Evolutionary conservation across 192 early-diverging fungal species (phyloP).

Genomic region (Powellomyces hirtus): DNA sequence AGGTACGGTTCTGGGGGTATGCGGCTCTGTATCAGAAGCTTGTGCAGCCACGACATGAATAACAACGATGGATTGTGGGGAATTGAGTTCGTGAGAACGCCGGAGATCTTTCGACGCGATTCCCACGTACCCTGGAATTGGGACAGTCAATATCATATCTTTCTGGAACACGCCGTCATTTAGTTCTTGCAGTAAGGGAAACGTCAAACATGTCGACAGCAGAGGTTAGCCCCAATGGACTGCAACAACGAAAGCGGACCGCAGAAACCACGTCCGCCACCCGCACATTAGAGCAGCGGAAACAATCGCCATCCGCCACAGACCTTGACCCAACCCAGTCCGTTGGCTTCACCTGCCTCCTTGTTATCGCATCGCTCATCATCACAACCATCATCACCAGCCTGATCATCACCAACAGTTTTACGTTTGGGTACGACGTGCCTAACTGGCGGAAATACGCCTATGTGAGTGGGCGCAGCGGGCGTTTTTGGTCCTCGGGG

Average conservation of each 20-base stretch:
- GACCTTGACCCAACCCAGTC: neutral
- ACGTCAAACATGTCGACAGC: no score
- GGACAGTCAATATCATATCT: no score
- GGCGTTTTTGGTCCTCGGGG: neutral
- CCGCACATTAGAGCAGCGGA: no score
- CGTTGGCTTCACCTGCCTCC: neutral
- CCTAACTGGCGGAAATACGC: constrained; percentile 42
- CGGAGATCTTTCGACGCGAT: no score
- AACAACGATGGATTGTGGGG: neutral
- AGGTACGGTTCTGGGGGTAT: constrained; percentile 4
- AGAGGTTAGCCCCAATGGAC: no score
- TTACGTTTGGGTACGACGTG: constrained; percentile 42
- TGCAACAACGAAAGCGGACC: no score
- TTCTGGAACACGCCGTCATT: no score
- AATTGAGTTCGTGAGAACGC: neutral
- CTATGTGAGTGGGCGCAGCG: no score
- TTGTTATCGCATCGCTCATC: neutral
- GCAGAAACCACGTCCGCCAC: no score
- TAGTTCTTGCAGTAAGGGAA: no score
- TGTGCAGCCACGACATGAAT: constrained; percentile 6
- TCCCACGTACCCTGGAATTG: no score
- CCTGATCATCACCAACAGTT: constrained; percentile 37
- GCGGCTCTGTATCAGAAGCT: neutral
- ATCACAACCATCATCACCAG: neutral
- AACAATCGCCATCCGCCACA: no score